Conservation (phyloP, 2,329 filamentous ascomycete genomes). For the Blastomyces parvus region DNA sequence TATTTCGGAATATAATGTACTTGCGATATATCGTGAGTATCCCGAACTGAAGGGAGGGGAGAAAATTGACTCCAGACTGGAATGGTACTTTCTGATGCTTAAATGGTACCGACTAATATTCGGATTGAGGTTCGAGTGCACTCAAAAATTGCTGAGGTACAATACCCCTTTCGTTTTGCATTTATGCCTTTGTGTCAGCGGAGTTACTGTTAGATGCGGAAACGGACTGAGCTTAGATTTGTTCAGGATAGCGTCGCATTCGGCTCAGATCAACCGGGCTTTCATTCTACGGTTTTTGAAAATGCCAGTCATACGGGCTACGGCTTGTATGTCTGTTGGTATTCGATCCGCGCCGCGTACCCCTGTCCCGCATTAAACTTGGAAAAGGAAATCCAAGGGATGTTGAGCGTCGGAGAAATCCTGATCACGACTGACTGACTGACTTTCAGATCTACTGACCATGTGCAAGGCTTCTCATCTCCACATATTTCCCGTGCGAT, state of each 20-base stretch:
- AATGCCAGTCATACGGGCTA: neutral
- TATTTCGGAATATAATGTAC: neutral
- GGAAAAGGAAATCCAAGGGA: neutral
- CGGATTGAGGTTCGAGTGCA: neutral
- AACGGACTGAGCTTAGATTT: neutral
- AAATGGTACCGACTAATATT: neutral
- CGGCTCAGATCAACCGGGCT: neutral
- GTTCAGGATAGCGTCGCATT: neutral
- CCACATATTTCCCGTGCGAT: slow-evolving; percentile 1
- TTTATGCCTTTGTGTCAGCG: neutral
- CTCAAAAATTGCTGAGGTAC: neutral
- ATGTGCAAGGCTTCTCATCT: neutral
- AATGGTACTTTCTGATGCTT: neutral
- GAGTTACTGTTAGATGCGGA: neutral
- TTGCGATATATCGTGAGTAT: neutral
- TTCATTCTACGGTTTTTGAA: neutral
- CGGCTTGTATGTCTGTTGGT: neutral
- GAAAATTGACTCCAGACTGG: neutral
- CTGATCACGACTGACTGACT: neutral
- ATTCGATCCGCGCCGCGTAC: neutral
- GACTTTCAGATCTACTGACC: neutral
- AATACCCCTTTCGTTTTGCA: slow-evolving; percentile 1
- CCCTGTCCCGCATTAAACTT: neutral
- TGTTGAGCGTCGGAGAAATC: too few relatives aligned
- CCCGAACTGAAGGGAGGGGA: too few relatives aligned